Conservation (phyloP, 192 early-diverging fungal species). For the Dissophora ornata region DNA sequence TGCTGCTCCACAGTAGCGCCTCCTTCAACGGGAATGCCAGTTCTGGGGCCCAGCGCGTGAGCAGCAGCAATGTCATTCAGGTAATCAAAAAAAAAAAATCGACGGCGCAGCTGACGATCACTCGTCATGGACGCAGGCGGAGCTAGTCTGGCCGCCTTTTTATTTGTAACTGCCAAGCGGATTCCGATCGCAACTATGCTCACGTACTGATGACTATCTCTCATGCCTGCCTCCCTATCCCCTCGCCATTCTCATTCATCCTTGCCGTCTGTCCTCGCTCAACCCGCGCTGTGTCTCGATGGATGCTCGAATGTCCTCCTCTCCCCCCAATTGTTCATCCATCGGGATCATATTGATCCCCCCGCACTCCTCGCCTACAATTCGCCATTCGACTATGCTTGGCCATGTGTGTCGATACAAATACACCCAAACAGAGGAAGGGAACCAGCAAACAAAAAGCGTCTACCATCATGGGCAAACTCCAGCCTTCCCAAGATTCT, state of each 20-base stretch:
- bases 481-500: constrained; percentile 40
- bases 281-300: neutral
- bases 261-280: constrained; percentile 6
- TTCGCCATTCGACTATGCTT: neutral
- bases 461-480: constrained; percentile 49
- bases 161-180: neutral
- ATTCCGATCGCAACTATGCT: constrained; percentile 33
- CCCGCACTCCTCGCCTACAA: neutral
- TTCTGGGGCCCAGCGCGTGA: constrained; percentile 24
- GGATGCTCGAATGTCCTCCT: too few species aligned
- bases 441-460: constrained; percentile 41
- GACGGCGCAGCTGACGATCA: too few species aligned
- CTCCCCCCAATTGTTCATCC: neutral
- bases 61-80: constrained; percentile 16
- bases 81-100: neutral
- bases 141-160: neutral
- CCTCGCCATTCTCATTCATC: constrained; percentile 26
- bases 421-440: constrained; percentile 14
- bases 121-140: neutral
- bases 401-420: neutral
- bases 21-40: constrained; percentile 34
- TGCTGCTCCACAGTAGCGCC: constrained; percentile 44
- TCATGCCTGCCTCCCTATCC: neutral
- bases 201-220: constrained; percentile 6
- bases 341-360: neutral